phyloP scores from a whole-genome alignment of 176 grass and related monocot species.

The Leersia perrieri region DNA sequence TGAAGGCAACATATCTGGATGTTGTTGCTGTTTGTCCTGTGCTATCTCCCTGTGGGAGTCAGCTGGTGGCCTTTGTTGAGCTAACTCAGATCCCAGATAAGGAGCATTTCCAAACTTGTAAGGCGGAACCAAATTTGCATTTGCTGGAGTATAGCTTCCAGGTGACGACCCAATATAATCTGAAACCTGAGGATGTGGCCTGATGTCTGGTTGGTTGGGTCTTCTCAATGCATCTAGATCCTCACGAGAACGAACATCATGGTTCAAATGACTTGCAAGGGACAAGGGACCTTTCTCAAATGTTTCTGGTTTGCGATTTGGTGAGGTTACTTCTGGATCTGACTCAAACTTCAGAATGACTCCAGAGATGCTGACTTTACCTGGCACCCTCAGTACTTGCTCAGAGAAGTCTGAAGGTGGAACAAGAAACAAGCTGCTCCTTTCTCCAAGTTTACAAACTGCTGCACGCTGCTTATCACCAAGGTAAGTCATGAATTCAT shows the following conservation, averaged over 20 bases:
- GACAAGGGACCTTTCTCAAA: conserved; percentile 18
- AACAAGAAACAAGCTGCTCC: conserved; percentile 84
- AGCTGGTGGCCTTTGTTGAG: conserved; percentile 29
- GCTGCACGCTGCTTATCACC: conserved; percentile 92
- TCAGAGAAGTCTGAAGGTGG: conserved; percentile 96
- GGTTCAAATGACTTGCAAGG: conserved; percentile 27
- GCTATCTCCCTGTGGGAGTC: conserved; percentile 28
- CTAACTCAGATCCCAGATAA: conserved; percentile 35
- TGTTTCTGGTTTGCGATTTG: conserved; percentile 37
- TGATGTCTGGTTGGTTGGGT: conserved; percentile 40
- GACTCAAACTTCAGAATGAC: conserved; percentile 81
- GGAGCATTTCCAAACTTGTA: conserved; percentile 40
- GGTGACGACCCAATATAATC: conserved; percentile 41
- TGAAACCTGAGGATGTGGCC: conserved; percentile 42
- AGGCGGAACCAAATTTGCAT: conserved; percentile 28
- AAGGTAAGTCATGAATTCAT: conserved; percentile 98
- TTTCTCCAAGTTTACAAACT: conserved; percentile 88
- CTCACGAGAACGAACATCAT: conserved; percentile 27
- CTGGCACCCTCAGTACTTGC: conserved; percentile 84
- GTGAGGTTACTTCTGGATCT: conserved; percentile 43
- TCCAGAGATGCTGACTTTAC: conserved; percentile 96
- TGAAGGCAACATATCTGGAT: conserved; percentile 29
- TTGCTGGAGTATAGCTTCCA: conserved; percentile 28
- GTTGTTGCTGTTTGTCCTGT: conserved; percentile 37
- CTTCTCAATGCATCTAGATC: conserved; percentile 36